Percentiles rank a stretch among this genome's conserved stretches.
These are phyloP conservation scores for Claviceps fusiformis DNA, from an alignment of 2,329 filamentous ascomycete species.

Conservation along the genomic window DNA sequence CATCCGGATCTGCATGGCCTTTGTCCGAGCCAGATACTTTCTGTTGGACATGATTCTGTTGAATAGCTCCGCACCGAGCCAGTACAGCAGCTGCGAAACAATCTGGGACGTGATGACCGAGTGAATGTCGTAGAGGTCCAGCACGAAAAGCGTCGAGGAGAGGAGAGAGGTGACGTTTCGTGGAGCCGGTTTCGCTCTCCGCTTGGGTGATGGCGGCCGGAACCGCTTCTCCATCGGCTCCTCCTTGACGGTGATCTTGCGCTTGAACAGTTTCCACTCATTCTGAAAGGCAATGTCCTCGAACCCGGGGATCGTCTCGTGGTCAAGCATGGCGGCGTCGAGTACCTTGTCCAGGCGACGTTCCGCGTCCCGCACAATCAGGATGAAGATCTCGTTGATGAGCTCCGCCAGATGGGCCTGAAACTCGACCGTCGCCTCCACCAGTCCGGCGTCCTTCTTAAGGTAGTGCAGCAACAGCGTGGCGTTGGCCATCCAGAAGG, in stretches of 20 bases:
- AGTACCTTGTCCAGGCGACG: constrained; percentile 91
- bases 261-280: constrained; percentile 95
- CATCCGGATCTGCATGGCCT: constrained; percentile 99
- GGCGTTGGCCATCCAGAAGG: constrained; percentile 97
- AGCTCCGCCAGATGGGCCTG: constrained; percentile 88
- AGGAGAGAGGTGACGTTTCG: constrained; percentile 91
- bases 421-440: constrained; percentile 72
- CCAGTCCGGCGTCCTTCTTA: constrained; percentile 78
- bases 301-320: constrained; percentile 94
- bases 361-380: constrained; percentile 93
- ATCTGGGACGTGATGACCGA: constrained; percentile 92
- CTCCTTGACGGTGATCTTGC: constrained; percentile 78
- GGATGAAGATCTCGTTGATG: constrained; percentile 95
- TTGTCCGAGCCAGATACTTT: constrained; percentile 87
- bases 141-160: constrained; percentile 89
- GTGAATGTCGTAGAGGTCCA: constrained; percentile 97
- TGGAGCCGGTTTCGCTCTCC: constrained; percentile 80
- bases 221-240: constrained; percentile 85
- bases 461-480: constrained; percentile 92
- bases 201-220: constrained; percentile 83
- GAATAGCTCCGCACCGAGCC: constrained; percentile 91
- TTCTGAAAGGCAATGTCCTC: constrained; percentile 96
- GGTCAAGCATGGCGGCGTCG: constrained; percentile 86
- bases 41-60: constrained; percentile 96
- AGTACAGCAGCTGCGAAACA: constrained; percentile 84